Conservation (phyloP, 73 alveolate species). For the Paramecium tetraurelia region DNA sequence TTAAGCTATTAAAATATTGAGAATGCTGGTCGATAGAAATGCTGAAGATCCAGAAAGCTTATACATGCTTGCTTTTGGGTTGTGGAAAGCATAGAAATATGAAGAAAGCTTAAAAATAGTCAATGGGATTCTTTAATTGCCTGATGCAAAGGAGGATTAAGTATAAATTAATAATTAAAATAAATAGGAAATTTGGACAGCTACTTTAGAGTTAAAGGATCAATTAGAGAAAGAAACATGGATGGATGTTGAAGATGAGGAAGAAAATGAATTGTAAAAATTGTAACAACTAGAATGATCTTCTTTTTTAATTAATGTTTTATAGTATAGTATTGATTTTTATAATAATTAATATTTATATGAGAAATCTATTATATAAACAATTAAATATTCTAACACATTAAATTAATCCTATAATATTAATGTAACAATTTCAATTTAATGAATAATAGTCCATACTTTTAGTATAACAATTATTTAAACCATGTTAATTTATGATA, state of each 20-base stretch:
- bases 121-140: neutral
- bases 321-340: neutral
- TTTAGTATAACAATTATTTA: neutral
- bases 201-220: constrained; percentile 20
- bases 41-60: constrained; percentile 6
- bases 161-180: neutral
- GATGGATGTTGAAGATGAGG: constrained; percentile 1
- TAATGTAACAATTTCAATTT: neutral
- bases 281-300: neutral
- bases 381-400: no score
- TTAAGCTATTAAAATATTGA: neutral
- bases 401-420: no score
- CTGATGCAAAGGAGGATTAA: neutral
- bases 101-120: neutral
- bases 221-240: constrained; percentile 27
- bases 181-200: constrained; percentile 12
- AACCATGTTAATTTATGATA: neutral
- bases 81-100: neutral
- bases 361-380: neutral
- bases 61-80: constrained; percentile 25
- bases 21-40: neutral
- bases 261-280: neutral
- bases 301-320: neutral
- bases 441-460: neutral
- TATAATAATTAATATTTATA: neutral